Conservation (phyloP, 345 rosid genomes). For the Eutrema heterophyllum region DNA sequence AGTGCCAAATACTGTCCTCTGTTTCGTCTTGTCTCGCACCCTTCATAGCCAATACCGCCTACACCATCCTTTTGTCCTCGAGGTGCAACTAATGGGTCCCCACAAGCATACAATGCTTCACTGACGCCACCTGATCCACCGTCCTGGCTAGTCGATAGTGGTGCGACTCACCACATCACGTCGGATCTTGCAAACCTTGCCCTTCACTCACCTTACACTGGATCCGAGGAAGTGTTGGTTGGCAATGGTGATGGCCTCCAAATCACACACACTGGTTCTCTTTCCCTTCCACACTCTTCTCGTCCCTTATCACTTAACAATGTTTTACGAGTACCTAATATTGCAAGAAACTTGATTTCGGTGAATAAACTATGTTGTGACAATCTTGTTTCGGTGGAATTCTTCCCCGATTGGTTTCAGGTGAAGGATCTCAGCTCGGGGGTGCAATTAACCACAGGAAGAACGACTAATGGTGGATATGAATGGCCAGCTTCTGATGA, state of each 20-base stretch:
- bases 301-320: too few relatives aligned
- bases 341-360: too few relatives aligned
- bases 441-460: too few relatives aligned
- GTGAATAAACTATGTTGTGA: too few relatives aligned
- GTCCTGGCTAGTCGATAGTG: neutral
- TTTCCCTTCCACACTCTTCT: too few relatives aligned
- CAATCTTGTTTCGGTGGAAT: too few relatives aligned
- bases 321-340: too few relatives aligned
- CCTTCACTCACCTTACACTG: neutral
- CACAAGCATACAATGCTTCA: neutral
- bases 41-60: neutral
- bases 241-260: neutral
- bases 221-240: neutral
- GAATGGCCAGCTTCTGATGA: too few relatives aligned
- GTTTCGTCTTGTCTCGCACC: neutral
- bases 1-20: neutral
- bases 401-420: too few relatives aligned
- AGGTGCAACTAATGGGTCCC: neutral
- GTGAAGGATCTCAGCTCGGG: too few relatives aligned
- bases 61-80: neutral
- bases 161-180: neutral
- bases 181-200: neutral
- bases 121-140: neutral
- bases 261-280: too few relatives aligned
- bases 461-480: too few relatives aligned